Percentiles rank a stretch among this genome's conserved stretches.
phyloP scores from a whole-genome alignment of 495 filamentous ascomycete genomes.

The Aspergillus nidulans region DNA sequence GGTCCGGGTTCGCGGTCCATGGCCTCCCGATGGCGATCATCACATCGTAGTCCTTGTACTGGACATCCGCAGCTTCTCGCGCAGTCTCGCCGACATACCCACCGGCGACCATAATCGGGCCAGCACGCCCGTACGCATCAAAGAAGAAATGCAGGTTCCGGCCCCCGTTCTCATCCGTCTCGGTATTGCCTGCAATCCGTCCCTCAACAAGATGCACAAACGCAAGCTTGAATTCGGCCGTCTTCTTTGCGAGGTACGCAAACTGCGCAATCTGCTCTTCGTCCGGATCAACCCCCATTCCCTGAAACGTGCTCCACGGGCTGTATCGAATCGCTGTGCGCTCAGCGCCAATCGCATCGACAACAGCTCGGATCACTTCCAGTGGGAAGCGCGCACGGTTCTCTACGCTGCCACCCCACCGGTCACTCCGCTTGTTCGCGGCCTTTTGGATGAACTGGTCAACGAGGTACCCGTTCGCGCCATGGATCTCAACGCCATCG shows the following conservation, averaged over 20 bases:
- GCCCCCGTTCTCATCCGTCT: slow-evolving; percentile 31
- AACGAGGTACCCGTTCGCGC: slow-evolving; percentile 68
- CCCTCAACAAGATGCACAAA: slow-evolving; percentile 64
- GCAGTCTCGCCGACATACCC: slow-evolving; percentile 44
- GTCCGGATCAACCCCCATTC: slow-evolving; percentile 66
- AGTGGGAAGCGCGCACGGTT: slow-evolving; percentile 62
- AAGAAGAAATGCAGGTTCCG: slow-evolving; percentile 49
- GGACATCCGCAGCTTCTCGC: slow-evolving; percentile 46
- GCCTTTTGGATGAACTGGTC: slow-evolving; percentile 68
- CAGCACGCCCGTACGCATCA: slow-evolving; percentile 38
- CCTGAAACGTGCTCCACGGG: slow-evolving; percentile 63
- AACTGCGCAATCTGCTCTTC: slow-evolving; percentile 60
- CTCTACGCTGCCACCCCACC: slow-evolving; percentile 66
- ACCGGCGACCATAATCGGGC: slow-evolving; percentile 59
- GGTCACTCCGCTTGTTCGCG: slow-evolving; percentile 59
- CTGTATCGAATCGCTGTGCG: slow-evolving; percentile 58
- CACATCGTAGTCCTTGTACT: slow-evolving; percentile 50
- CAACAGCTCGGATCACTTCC: slow-evolving; percentile 60
- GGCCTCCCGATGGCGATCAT: slow-evolving; percentile 56
- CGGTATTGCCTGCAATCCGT: slow-evolving; percentile 39
- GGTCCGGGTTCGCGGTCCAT: slow-evolving; percentile 69
- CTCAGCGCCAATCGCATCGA: slow-evolving; percentile 59
- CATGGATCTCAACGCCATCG: slow-evolving; percentile 72
- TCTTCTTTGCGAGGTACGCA: slow-evolving; percentile 47
- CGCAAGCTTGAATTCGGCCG: slow-evolving; percentile 54